Conservation (phyloP, 164 flowering plant genomes). For the Buxus sempervirens region DNA sequence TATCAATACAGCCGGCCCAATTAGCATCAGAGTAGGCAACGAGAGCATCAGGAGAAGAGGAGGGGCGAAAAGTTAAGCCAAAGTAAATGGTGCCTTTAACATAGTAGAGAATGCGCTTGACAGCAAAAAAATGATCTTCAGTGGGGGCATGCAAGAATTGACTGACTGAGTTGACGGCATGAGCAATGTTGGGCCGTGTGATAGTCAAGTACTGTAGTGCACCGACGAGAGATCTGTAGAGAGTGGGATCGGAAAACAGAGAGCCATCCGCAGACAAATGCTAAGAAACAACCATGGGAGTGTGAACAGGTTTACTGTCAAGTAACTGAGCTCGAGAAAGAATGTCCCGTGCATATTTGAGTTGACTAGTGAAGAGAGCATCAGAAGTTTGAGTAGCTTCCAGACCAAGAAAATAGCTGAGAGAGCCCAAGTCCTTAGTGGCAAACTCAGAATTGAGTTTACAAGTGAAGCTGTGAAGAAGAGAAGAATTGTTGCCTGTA, state of each 20-base stretch:
- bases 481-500: not conserved
- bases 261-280: not conserved
- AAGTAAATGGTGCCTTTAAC: conserved; percentile 3
- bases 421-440: conserved; percentile 1
- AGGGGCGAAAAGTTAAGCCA: conserved; percentile 3
- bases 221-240: not conserved
- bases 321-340: not conserved
- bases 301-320: not conserved
- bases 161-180: conserved; percentile 4
- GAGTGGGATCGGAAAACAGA: not conserved
- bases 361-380: not conserved
- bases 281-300: not conserved
- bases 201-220: conserved; percentile 7
- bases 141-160: conserved; percentile 3
- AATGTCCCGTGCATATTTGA: not conserved
- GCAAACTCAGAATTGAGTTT: not conserved
- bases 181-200: conserved; percentile 2
- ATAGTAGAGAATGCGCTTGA: conserved; percentile 5
- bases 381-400: not conserved
- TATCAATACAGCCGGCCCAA: not conserved
- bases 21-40: conserved; percentile 7
- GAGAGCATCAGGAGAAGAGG: not conserved
- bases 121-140: not conserved
- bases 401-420: not conserved
- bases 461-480: not conserved